phyloP scores from a whole-genome alignment of 2,329 filamentous ascomycete genomes.

The Verticillium nonalfalfae region DNA sequence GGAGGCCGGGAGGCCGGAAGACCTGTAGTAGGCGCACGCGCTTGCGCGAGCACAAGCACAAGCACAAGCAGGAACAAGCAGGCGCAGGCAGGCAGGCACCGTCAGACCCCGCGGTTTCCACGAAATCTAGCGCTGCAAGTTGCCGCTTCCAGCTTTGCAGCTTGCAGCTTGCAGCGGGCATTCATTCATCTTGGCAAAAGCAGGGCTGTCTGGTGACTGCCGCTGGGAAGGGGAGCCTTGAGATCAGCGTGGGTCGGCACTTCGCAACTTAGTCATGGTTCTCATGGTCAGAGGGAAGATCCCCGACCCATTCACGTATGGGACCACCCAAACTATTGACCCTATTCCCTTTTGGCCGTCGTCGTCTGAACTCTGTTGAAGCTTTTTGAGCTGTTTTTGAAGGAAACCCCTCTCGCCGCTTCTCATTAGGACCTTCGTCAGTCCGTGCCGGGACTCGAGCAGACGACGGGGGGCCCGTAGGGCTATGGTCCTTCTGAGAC shows the following conservation, averaged over 20 bases:
- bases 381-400: not conserved
- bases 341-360: not conserved
- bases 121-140: not conserved
- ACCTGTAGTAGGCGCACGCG: too few relatives aligned
- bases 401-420: not conserved
- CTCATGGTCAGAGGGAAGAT: not conserved
- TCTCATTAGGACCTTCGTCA: not conserved
- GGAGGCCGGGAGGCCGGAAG: not conserved
- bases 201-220: not conserved
- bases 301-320: not conserved
- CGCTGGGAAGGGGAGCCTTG: not conserved
- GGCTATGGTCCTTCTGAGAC: conserved; percentile 1
- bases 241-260: not conserved
- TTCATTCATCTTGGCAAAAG: not conserved
- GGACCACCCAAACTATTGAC: not conserved
- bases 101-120: not conserved
- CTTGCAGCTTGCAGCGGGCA: not conserved
- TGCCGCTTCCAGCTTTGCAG: not conserved
- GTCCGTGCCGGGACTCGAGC: not conserved
- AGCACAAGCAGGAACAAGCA: too few relatives aligned
- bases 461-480: not conserved
- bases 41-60: too few relatives aligned
- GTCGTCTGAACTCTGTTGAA: not conserved
- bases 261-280: not conserved
- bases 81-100: too few relatives aligned